Base-by-base conservation (phyloP, 441 rosid genomes). In the Populus hybrid region DNA sequence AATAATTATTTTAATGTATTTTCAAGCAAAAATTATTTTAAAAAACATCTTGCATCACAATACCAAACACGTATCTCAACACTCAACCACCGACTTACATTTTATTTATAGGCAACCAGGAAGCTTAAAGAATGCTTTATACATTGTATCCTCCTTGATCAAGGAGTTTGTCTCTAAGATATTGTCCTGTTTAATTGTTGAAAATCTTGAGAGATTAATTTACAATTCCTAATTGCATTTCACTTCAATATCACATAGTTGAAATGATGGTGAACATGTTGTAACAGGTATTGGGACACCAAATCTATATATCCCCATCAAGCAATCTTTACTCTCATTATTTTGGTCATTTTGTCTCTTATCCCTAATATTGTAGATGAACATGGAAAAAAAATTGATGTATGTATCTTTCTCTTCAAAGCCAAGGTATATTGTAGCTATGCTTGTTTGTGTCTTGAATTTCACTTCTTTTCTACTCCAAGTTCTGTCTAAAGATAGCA, bases 401-500 rank as follows among this genome's bases (percentile, higher is more conserved):
- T 74, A n/a, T n/a, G n/a, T n/a, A 64, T 50, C 82, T 75, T 77
- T 86, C 79, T 84, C 93, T 87, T 88, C 80, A 74, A 88, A 83
- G 86, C 88, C 75, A 90, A 87, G 91, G 83, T 76, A 85, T 76
- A 78, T 74, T 79, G 74, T 71, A 59, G 16, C 61, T 45, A 64
- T 35, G 71, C 40, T 56, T 67, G 23, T 74, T 24, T 66, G 26
- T 59, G 65, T 50, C 38, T 33, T 53, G 69, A 77, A 69, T 76
- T 50, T 82, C 74, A 83, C 90, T 86, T 87, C 76, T 84, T 79
- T 74, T 76, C 64, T 64, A 86, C 92, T 86, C 88, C 86, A 89
- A 82, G 86, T 74, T 69, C 65, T 26, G 28, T 69, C 72, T 10
- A 61, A 79, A 50, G 64, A 72, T 75, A 65, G 29, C 79, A 83